phyloP scores from a whole-genome alignment of 495 filamentous ascomycete genomes.

The Aspergillus campestris region DNA sequence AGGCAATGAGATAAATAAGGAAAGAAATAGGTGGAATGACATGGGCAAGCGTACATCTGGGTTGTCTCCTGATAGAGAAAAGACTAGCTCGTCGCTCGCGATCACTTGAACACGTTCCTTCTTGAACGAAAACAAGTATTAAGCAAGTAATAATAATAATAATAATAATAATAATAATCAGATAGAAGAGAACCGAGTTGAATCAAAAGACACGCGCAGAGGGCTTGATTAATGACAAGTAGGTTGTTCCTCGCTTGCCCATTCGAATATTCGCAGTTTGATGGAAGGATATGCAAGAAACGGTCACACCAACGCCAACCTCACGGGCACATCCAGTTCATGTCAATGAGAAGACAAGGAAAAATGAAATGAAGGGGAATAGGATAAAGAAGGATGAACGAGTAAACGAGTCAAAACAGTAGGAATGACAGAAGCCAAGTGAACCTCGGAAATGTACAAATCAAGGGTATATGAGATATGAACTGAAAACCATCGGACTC shows the following conservation, averaged over 20 bases:
- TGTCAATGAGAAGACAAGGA: conserved; percentile 14
- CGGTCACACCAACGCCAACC: conserved; percentile 38
- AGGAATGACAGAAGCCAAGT: conserved; percentile 8
- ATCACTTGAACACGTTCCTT: conserved; percentile 4
- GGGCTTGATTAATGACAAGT: conserved; percentile 12
- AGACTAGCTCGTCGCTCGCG: background rate
- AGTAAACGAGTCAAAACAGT: conserved; percentile 3
- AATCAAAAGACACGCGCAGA: conserved; percentile 5
- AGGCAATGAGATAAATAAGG: background rate
- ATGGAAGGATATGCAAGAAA: conserved; percentile 24
- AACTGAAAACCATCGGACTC: conserved; percentile 33
- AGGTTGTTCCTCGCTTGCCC: no score
- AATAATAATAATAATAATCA: conserved; percentile 27
- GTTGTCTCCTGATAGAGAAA: no score
- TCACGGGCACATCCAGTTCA: conserved; percentile 27
- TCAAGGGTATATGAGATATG: conserved; percentile 40
- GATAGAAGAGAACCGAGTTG: conserved; percentile 21
- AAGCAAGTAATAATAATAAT: conserved; percentile 23
- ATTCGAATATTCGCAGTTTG: background rate
- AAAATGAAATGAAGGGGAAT: conserved; percentile 15
- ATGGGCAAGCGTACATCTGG: background rate
- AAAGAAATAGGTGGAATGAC: conserved; percentile 4
- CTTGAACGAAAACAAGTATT: conserved; percentile 17
- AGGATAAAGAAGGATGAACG: conserved; percentile 15
- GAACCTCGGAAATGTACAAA: conserved; percentile 32